Base-by-base conservation (phyloP, 2,329 filamentous ascomycete species). In the Graphilbum fragrans region DNA sequence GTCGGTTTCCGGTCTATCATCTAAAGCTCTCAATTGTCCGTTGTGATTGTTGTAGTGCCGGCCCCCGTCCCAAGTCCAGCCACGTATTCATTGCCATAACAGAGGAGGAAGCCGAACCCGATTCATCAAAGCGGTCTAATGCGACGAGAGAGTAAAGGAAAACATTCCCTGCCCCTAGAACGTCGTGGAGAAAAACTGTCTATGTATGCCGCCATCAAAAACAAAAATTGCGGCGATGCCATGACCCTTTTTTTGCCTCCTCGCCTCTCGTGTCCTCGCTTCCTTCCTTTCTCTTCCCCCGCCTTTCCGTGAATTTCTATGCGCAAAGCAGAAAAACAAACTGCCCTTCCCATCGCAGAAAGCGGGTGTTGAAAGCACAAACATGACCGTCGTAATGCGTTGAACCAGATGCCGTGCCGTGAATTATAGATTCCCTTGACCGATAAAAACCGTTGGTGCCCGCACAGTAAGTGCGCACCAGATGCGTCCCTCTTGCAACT, bases 171-270 rank as follows among this genome's bases (percentile, higher is more conserved):
- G 8, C 25, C 31, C 25, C 25, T 12, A 7, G 8, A 27, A 7
- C 25, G 12, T 27, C 25, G 25, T 32, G 8, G 16, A 32, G 16
- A 32, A 72, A 74, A 74, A 73, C 72, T 70, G 70, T 69, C 75
- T 77, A 76, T 75, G 69, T 77, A 72, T 77, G 25, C 25, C 57
- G 53, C 50, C 53, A 51, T 54, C 52, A 52, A 55, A 55, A 52
- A 53, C 57, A 55, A 50, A 42, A 43, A 37, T 39, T 49, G 52
- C 54, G 53, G 52, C 53, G 49, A 53, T 49, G 45, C 50, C 58
- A 59, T 58, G 58, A 60, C 54, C 43, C 45, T 18, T 35, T 37
- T 38, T 32, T 32, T 34, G 7, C 14, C 14, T 6, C 5, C 14
- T 19, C 17, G 37, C 41, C 38, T 40, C 37, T 25, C 35, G 4